These are phyloP conservation scores for Pilasporangium apinafurcum DNA, from an alignment of 352 stramenopile species.

Conservation along the genomic window DNA sequence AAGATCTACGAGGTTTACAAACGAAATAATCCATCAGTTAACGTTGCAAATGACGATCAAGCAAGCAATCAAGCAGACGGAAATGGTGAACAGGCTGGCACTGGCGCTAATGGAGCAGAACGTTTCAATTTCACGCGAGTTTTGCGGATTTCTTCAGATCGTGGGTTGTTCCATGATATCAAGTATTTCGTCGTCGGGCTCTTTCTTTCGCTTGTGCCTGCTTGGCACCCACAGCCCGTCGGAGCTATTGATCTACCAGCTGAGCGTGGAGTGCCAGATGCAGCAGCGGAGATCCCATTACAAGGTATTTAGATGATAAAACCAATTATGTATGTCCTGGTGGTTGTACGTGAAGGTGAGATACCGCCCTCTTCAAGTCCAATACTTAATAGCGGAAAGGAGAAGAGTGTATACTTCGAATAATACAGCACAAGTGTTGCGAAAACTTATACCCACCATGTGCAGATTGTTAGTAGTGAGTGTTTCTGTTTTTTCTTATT, in stretches of 20 bases:
- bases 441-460: too few relatives aligned
- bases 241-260: constrained; percentile 9
- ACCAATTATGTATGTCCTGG: too few relatives aligned
- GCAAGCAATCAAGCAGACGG: constrained; percentile 9
- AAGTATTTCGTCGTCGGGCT: constrained; percentile 77
- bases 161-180: constrained; percentile 63
- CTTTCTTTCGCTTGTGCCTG: constrained; percentile 67
- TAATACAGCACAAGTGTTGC: too few relatives aligned
- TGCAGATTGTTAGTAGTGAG: too few relatives aligned
- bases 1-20: constrained; percentile 77
- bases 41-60: constrained; percentile 3
- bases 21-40: constrained; percentile 19
- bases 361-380: too few relatives aligned
- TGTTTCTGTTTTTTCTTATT: too few relatives aligned
- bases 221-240: constrained; percentile 66
- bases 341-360: too few relatives aligned
- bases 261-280: constrained; percentile 35
- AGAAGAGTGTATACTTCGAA: too few relatives aligned
- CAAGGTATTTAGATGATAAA: constrained; percentile 59
- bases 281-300: constrained; percentile 41
- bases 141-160: constrained; percentile 67
- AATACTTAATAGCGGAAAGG: too few relatives aligned
- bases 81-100: constrained; percentile 12
- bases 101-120: constrained; percentile 9
- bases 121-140: constrained; percentile 36